Evolutionary conservation across 73 alveolate genomes (phyloP).

Genomic region (Tetrahymena elliotti): DNA sequence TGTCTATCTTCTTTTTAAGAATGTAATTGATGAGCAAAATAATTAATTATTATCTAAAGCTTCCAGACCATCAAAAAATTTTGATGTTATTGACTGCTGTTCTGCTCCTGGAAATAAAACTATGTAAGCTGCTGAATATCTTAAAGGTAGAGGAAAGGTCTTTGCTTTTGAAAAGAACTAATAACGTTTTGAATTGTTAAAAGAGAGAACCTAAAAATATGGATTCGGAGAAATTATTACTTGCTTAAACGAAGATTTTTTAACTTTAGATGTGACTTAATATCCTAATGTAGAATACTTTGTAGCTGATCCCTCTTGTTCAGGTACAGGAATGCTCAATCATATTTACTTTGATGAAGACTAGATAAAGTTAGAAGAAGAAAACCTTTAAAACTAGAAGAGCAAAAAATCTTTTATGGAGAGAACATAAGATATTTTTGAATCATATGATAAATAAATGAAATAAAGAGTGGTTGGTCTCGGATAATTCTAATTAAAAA

Average conservation of each 20-base stretch:
- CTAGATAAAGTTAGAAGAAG: neutral
- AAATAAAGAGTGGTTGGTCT: neutral
- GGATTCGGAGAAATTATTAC: neutral
- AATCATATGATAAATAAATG: neutral
- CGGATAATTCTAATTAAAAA: neutral
- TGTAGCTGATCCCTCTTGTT: slow-evolving; percentile 38
- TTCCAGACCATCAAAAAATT: neutral
- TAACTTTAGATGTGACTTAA: neutral
- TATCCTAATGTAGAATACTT: slow-evolving; percentile 5
- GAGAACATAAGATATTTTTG: neutral
- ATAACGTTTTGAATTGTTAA: slow-evolving; percentile 4
- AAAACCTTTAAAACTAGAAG: neutral
- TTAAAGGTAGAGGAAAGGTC: slow-evolving; percentile 13
- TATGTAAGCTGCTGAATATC: slow-evolving; percentile 14
- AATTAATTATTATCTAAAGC: neutral
- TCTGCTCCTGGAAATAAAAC: slow-evolving; percentile 47
- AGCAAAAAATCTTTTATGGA: neutral
- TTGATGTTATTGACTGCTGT: slow-evolving; percentile 40
- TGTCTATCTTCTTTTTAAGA: slow-evolving; percentile 23
- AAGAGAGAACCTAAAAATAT: slow-evolving; percentile 17
- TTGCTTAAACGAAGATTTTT: slow-evolving; percentile 14
- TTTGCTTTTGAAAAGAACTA: slow-evolving; percentile 33
- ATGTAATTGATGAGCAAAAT: neutral
- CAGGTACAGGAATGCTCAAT: slow-evolving; percentile 43
- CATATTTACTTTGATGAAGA: slow-evolving; percentile 14